Evolutionary conservation across 2,329 filamentous ascomycete species (phyloP).

Genomic region (Berkeleyomyces rouxiae): DNA sequence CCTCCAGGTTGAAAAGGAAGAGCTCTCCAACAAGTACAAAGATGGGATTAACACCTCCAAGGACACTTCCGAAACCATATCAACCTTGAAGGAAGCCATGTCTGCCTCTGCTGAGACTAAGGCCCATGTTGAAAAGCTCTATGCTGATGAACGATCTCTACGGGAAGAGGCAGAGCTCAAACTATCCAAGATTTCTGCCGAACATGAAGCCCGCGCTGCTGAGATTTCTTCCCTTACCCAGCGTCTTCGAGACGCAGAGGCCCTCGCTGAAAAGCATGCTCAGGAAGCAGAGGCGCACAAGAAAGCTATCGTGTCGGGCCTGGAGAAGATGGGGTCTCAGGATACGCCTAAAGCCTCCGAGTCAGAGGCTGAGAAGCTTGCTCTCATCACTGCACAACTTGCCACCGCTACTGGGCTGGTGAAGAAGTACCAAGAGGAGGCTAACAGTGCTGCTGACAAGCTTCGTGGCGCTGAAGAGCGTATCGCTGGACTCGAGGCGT

Average conservation of each 20-base stretch:
- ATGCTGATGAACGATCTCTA: constrained; percentile 66
- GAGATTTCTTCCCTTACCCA: constrained; percentile 63
- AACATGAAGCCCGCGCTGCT: constrained; percentile 63
- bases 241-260: constrained; percentile 69
- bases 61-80: constrained; percentile 55
- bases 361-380: constrained; percentile 47
- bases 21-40: constrained; percentile 52
- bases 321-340: constrained; percentile 53
- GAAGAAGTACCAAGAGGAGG: constrained; percentile 76
- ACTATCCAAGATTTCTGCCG: constrained; percentile 56
- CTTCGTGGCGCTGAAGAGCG: constrained; percentile 86
- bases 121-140: constrained; percentile 56
- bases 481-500: constrained; percentile 88
- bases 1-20: constrained; percentile 71
- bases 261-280: constrained; percentile 72
- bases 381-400: constrained; percentile 64
- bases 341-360: constrained; percentile 31
- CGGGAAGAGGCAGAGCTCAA: constrained; percentile 63
- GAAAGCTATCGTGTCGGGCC: constrained; percentile 61
- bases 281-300: constrained; percentile 77
- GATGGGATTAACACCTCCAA: constrained; percentile 49
- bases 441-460: constrained; percentile 73
- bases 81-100: constrained; percentile 61
- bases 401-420: constrained; percentile 62
- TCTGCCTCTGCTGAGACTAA: constrained; percentile 64